Conservation (phyloP, 1,139 yeast species). For the Arxiozyma telluris region DNA sequence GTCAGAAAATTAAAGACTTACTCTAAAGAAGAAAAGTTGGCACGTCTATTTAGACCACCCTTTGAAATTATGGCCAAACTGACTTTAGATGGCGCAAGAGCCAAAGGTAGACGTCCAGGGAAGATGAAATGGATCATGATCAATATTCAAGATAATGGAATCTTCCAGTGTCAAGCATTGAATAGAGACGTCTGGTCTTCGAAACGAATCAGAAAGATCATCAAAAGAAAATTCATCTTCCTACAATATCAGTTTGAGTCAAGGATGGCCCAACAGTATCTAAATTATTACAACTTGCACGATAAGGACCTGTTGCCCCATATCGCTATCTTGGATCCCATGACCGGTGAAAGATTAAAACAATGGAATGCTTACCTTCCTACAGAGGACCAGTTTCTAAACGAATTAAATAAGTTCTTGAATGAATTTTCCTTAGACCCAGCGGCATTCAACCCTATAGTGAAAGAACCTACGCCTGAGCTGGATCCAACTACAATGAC, state of each 20-base stretch:
- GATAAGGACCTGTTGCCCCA: conserved; percentile 58
- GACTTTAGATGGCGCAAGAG: conserved; percentile 63
- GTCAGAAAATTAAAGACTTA: conserved; percentile 21
- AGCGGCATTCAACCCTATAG: conserved; percentile 58
- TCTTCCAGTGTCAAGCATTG: conserved; percentile 79
- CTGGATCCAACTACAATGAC: conserved; percentile 56
- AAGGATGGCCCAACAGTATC: conserved; percentile 59
- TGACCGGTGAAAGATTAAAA: conserved; percentile 82
- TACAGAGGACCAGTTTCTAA: conserved; percentile 46
- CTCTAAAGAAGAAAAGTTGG: conserved; percentile 43
- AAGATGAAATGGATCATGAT: conserved; percentile 70
- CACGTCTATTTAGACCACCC: conserved; percentile 83
- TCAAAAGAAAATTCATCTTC: conserved; percentile 64
- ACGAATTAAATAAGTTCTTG: conserved; percentile 53
- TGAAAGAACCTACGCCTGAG: conserved; percentile 34
- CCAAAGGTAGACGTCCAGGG: conserved; percentile 45
- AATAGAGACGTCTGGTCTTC: conserved; percentile 93
- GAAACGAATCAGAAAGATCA: conserved; percentile 50
- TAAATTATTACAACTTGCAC: conserved; percentile 58
- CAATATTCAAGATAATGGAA: conserved; percentile 77
- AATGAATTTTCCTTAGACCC: conserved; percentile 58
- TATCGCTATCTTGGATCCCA: conserved; percentile 84
- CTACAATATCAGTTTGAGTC: conserved; percentile 75
- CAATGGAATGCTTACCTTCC: conserved; percentile 66
- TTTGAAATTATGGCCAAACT: conserved; percentile 71